Base-by-base conservation (phyloP, 371 early-diverging fungal species). In the Mucor saturninus region DNA sequence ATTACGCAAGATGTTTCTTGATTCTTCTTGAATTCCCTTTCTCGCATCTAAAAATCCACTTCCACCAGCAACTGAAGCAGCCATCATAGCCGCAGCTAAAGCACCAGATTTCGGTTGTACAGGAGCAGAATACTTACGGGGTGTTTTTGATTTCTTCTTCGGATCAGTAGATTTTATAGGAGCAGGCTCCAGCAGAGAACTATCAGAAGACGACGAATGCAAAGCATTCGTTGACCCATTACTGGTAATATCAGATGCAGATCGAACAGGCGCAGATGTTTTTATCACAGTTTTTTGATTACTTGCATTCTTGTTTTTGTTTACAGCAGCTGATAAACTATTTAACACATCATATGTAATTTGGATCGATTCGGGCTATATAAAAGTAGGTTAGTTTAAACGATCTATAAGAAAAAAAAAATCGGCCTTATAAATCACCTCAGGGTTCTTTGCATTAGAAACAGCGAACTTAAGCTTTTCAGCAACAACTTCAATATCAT, bases 21-120 rank as follows among this genome's bases (percentile, higher is more conserved):
- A 59, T 50, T 68, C 68, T n/a, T 68, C 61, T 35, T 54, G 54
- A n/a, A 69, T 51, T 26, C 55, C 64, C 32, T 65, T 69, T 61
- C 61, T 21, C 1, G 71, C 76, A 38, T 78, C 81, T 48, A 77
- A 73, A 52, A 81, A 69, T 8, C 76, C 73, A 45, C 71, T 74
- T 9, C 64, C 78, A 67, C 81, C 81, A 21, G 81, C 75, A 1
- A 78, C 78, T 0, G 81, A 73, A 14, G 81, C 81, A 4, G 81
- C 81, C 81, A 81, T 81, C 76, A 81, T 76, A 11, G 81, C 81
- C 8, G 81, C 76, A 4, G 81, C 81, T 42, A 81, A 56, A 29
- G 81, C 81, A 28, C 81, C 81, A 3, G 76, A 71, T 61, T 76
- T 81, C 5, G 79, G 75, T 45, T 72, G 70, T 29, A 72, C 51